Base-by-base conservation (phyloP, 2,329 filamentous ascomycete genomes). In the Monilinia aucupariae region DNA sequence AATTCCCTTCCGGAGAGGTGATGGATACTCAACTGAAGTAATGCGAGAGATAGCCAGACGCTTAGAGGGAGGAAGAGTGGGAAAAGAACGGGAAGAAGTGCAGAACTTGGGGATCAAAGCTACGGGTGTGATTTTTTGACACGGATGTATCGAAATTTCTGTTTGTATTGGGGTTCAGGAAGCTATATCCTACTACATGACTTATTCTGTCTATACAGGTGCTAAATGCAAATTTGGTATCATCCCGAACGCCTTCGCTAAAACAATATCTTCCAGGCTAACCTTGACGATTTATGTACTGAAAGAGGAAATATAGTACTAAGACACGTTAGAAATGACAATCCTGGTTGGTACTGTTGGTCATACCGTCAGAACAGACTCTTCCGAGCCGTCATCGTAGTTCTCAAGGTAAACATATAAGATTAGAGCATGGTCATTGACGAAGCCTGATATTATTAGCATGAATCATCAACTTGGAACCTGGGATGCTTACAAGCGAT, bases 331-430 rank as follows among this genome's bases (percentile, higher is more conserved):
- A 67, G 65, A 25, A 30, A 34, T 48, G 15, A 20, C 37, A 17
- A 54, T 50, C 22, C 0, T 22, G 15, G 12, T 4, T 49, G 2
- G 41, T 9, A 10, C 30, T 9, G 15, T 37, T 5, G 39, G 13
- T 76, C 83, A 75, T 77, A 91, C 89, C 52, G 90, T 93, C 62
- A 94, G 79, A 37, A 92, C 89, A 2, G 87, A 88, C 70, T 91
- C 87, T 30, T 90, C 87, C 3, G 80, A 81, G 13, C 17, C 20
- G 71, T 87, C 86, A 64, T 91, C 89, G 59, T 87, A 85, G 68
- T 86, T 84, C 17, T 87, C 82, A 39, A 94, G 80, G 70, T 92
- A 94, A 3, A 94, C 91, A 72, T 94, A 94, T 32, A 94, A 78
- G 48, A 94, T 91, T 66, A 96, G 75, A 2, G 90, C 90, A 74